A percentile compares a stretch with the other conserved stretches of the same genome.
Evolutionary conservation across 2,329 filamentous ascomycete genomes (phyloP).

Genomic region (Coniochaeta sp.): DNA sequence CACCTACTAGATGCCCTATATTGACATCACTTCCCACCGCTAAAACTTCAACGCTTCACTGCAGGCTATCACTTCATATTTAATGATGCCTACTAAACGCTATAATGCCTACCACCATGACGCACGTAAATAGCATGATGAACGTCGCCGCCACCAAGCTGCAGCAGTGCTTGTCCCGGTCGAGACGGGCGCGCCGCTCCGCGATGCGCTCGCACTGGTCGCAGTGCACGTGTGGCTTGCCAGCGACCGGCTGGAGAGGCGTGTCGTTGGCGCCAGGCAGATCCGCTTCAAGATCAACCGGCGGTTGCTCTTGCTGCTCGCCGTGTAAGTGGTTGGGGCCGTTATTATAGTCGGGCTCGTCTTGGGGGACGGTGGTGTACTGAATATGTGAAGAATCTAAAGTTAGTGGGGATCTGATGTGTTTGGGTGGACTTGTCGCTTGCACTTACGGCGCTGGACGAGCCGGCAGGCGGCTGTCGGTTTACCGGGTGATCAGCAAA

Average conservation of each 20-base stretch:
- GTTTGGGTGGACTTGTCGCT: background rate
- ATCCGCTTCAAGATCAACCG: background rate
- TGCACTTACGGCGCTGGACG: background rate
- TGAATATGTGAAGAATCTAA: background rate
- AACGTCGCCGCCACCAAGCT: background rate
- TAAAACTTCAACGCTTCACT: background rate
- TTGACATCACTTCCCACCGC: no score
- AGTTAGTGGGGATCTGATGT: background rate
- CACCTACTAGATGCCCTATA: no score
- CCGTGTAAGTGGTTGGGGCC: background rate
- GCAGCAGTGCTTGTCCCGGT: background rate
- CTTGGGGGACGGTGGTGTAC: background rate
- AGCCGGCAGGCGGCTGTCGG: background rate
- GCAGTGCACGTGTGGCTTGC: background rate
- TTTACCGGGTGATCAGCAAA: background rate
- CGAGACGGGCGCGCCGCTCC: background rate
- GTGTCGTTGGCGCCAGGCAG: background rate
- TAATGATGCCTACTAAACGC: background rate
- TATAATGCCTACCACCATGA: background rate
- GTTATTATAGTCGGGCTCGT: background rate
- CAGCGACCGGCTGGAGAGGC: background rate
- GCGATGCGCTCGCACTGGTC: background rate
- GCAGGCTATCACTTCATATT: background rate
- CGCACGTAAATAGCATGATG: background rate
- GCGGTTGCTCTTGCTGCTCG: background rate